Conservation (phyloP, 2,329 filamentous ascomycete species). For the Biscogniauxia mediterranea region DNA sequence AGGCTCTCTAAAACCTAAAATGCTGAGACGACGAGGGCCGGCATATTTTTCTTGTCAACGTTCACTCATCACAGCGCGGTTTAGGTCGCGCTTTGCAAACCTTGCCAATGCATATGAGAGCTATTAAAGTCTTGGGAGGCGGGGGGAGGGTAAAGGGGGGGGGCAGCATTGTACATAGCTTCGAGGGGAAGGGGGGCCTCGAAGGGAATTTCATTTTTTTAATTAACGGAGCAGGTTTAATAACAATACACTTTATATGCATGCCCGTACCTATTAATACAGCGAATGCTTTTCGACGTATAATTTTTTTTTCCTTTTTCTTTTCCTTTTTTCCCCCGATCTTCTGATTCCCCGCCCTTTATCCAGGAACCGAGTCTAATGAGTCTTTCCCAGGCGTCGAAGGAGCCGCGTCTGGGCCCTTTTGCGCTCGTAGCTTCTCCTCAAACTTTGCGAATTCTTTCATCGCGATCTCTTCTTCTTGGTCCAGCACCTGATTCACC, state of each 20-base stretch:
- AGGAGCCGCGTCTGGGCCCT: conserved; percentile 39
- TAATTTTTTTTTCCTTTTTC: no score
- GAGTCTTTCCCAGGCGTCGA: conserved; percentile 39
- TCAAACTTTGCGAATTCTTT: conserved; percentile 93
- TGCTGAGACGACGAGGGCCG: background rate
- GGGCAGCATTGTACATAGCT: background rate
- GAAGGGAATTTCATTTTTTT: background rate
- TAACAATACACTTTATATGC: no score
- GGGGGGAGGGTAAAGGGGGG: no score
- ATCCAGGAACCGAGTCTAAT: conserved; percentile 38
- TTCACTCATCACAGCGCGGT: background rate
- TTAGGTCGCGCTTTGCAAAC: background rate
- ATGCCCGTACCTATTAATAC: background rate
- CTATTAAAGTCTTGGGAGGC: background rate
- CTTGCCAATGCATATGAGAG: background rate
- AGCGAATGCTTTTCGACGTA: background rate
- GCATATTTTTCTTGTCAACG: background rate
- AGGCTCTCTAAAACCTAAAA: background rate
- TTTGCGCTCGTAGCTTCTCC: conserved; percentile 67
- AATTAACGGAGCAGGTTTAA: background rate
- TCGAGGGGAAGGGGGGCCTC: background rate
- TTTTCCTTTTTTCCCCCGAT: background rate
- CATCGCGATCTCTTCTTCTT: conserved; percentile 85
- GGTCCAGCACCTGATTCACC: conserved; percentile 85
- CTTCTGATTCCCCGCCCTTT: conserved; percentile 11